These are phyloP conservation scores for Hypoxylon fragiforme DNA, from an alignment of 495 filamentous ascomycete genomes.

Conservation along the genomic window DNA sequence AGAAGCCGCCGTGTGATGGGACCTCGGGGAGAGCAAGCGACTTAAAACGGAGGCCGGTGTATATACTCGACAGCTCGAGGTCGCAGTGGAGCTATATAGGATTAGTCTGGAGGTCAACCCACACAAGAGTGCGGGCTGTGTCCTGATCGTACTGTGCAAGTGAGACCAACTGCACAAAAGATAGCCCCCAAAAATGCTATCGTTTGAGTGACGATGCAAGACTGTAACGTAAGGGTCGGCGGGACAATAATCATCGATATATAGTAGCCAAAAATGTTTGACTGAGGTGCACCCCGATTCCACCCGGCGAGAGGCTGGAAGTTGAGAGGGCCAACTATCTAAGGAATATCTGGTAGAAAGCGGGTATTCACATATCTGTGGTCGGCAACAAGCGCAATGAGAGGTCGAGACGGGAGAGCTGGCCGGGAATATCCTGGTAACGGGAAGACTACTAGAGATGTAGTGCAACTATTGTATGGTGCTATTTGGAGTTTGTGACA, in stretches of 20 bases:
- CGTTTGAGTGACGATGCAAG: constrained; percentile 7
- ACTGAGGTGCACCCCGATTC: constrained; percentile 21
- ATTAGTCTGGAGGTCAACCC: constrained; percentile 9
- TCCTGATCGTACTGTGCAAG: constrained; percentile 14
- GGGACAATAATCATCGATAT: constrained; percentile 27
- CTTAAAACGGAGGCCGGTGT: constrained; percentile 18
- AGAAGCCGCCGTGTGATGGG: constrained; percentile 43
- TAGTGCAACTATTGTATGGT: constrained; percentile 28
- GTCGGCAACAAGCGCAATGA: constrained; percentile 21
- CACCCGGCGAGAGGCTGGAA: constrained; percentile 23
- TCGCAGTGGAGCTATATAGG: constrained; percentile 29
- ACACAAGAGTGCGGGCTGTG: constrained; percentile 15
- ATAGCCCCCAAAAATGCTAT: not conserved
- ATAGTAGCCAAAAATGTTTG: constrained; percentile 12
- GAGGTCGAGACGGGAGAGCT: constrained; percentile 25
- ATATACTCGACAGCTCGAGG: constrained; percentile 13
- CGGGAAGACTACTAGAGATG: constrained; percentile 22
- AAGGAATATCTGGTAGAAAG: constrained; percentile 19
- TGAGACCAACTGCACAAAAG: constrained; percentile 17
- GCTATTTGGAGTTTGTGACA: constrained; percentile 23
- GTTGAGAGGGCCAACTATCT: constrained; percentile 14
- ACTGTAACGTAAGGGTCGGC: constrained; percentile 10
- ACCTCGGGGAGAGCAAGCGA: constrained; percentile 44
- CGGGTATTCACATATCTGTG: constrained; percentile 35
- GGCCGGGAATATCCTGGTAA: constrained; percentile 28